Conservation (phyloP, 768 basidiomycete species). For the Gymnopilus dilepis region DNA sequence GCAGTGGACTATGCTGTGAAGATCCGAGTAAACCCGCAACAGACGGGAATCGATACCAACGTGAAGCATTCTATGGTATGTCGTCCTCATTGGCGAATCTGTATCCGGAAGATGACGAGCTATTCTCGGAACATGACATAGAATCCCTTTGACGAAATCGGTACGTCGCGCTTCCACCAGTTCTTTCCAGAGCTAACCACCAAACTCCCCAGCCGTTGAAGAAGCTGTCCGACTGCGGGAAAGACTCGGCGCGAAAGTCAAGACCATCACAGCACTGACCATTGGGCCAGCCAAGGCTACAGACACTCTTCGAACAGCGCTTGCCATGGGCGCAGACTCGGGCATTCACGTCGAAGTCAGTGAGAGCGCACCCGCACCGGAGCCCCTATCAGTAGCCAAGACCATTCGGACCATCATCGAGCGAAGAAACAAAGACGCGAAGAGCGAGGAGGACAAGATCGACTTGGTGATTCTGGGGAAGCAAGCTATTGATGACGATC, state of each 20-base stretch:
- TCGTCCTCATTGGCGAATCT: not conserved
- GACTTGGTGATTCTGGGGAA: conserved; percentile 97
- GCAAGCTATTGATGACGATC: conserved; percentile 97
- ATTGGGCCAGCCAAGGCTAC: conserved; percentile 90
- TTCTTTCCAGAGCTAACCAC: not conserved
- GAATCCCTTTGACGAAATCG: conserved; percentile 99
- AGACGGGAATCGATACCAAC: conserved; percentile 94
- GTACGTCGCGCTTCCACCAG: conserved; percentile 43
- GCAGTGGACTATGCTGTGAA: conserved; percentile 98
- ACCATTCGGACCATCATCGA: conserved; percentile 79
- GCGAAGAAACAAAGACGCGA: conserved; percentile 48
- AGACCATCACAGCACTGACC: conserved; percentile 90
- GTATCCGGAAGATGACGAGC: not conserved
- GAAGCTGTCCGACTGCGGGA: conserved; percentile 97
- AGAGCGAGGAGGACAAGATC: conserved; percentile 48
- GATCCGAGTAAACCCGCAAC: conserved; percentile 94
- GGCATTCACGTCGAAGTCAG: conserved; percentile 90
- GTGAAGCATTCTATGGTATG: conserved; percentile 99
- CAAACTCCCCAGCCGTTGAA: conserved; percentile 75
- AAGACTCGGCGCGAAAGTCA: conserved; percentile 72
- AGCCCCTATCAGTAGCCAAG: conserved; percentile 92
- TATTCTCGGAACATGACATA: conserved; percentile 32
- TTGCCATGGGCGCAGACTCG: conserved; percentile 97
- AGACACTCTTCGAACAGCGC: conserved; percentile 92
- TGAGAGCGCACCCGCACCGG: conserved; percentile 73